These are phyloP conservation scores for Cryptosporidium canis DNA, from an alignment of 169 alveolate genomes.

Conservation along the genomic window DNA sequence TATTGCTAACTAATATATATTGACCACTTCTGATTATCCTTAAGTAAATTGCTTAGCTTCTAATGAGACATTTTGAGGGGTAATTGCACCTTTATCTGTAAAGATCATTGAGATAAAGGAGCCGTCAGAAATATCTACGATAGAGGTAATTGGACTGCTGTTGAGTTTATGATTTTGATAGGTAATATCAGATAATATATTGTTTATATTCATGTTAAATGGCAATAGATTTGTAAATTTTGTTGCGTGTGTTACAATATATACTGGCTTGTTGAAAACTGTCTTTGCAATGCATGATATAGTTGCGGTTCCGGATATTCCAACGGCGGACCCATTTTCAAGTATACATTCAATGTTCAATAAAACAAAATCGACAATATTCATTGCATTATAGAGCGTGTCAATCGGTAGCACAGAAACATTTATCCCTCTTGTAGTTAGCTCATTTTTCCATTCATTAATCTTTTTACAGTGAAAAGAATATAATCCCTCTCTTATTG, in stretches of 20 bases:
- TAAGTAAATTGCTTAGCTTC: constrained; percentile 10
- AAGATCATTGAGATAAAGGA: constrained; percentile 47
- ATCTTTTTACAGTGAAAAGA: constrained; percentile 14
- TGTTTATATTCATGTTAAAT: constrained; percentile 28
- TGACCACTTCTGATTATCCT: too few relatives aligned
- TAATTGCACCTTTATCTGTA: constrained; percentile 60
- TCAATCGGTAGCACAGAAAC: constrained; percentile 33
- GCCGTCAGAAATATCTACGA: constrained; percentile 37
- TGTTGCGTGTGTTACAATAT: constrained; percentile 36
- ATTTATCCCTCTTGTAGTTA: neutral
- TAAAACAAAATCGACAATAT: constrained; percentile 50
- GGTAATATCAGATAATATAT: constrained; percentile 27
- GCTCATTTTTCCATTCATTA: constrained; percentile 21
- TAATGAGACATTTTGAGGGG: constrained; percentile 50
- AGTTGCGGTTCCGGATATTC: constrained; percentile 56
- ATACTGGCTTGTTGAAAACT: constrained; percentile 54
- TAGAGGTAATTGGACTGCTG: constrained; percentile 31
- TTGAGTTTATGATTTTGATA: constrained; percentile 10
- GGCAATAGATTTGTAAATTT: constrained; percentile 40
- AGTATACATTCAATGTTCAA: constrained; percentile 14
- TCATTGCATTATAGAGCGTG: constrained; percentile 62
- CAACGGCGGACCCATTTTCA: constrained; percentile 46
- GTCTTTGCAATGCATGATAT: constrained; percentile 42
- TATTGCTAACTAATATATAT: too few relatives aligned
- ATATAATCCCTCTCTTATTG: constrained; percentile 9